Conservation (phyloP, 1,139 yeast species). For the Kodamaea derodonti region DNA sequence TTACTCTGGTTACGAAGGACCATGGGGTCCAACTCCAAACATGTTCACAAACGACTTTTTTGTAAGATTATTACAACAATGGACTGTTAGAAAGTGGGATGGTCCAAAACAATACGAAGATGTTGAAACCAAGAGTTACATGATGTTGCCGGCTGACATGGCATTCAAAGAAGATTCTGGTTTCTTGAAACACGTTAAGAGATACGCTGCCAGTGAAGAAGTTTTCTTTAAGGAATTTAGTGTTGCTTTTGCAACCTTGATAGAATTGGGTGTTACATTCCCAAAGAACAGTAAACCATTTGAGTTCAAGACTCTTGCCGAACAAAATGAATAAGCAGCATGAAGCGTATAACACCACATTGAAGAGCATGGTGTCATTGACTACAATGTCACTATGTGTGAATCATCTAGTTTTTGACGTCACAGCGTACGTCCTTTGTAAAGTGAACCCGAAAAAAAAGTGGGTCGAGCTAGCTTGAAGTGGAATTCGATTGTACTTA, state of each 20-base stretch:
- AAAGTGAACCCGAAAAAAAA: too few species aligned
- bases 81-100: slow-evolving; percentile 75
- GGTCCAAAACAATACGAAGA: slow-evolving; percentile 78
- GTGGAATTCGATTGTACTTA: too few species aligned
- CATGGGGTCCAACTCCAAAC: slow-evolving; percentile 92
- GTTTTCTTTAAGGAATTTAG: slow-evolving; percentile 71
- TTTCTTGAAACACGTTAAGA: slow-evolving; percentile 62
- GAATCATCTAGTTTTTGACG: too few species aligned
- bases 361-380: too few species aligned
- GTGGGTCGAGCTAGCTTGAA: too few species aligned
- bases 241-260: slow-evolving; percentile 60
- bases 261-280: slow-evolving; percentile 72
- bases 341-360: too few species aligned
- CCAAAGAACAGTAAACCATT: slow-evolving; percentile 44
- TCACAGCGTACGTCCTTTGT: too few species aligned
- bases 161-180: slow-evolving; percentile 64
- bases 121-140: slow-evolving; percentile 64
- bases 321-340: too few species aligned
- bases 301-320: slow-evolving; percentile 67
- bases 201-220: slow-evolving; percentile 69
- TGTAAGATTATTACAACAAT: slow-evolving; percentile 66
- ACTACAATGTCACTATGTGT: too few species aligned
- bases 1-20: slow-evolving; percentile 80
- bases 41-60: slow-evolving; percentile 80
- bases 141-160: slow-evolving; percentile 90